Conservation (phyloP, 768 basidiomycete species). For the Leccinellum luteum region DNA sequence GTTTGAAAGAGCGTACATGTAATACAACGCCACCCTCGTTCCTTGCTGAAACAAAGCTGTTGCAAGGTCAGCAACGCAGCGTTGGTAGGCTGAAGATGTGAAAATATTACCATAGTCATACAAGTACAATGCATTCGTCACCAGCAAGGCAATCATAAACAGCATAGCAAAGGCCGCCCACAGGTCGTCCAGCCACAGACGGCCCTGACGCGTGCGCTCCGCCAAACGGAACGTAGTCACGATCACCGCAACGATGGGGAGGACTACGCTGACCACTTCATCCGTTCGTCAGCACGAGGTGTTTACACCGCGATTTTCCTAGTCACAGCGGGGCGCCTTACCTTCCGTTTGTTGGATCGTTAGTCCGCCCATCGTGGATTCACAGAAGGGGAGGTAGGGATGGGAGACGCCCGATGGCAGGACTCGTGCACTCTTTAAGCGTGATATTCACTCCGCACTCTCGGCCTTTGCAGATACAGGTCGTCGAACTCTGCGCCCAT, state of each 20-base stretch:
- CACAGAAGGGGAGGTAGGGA: not conserved
- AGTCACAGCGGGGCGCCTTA: not conserved
- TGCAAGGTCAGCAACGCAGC: not conserved
- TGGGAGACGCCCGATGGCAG: not conserved
- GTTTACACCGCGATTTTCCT: not conserved
- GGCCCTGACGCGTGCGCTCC: not conserved
- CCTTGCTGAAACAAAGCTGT: not conserved
- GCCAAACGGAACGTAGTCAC: constrained; percentile 1
- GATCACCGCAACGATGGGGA: constrained; percentile 1
- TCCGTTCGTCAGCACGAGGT: not conserved
- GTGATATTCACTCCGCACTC: not conserved
- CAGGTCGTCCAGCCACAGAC: constrained; percentile 3
- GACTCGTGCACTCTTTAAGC: not conserved
- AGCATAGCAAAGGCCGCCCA: not conserved
- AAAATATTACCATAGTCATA: not conserved
- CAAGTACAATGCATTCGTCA: not conserved
- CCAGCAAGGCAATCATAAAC: not conserved
- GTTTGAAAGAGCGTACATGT: not conserved
- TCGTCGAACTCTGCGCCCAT: not conserved
- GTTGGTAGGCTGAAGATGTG: not conserved
- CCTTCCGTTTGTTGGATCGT: constrained; percentile 5
- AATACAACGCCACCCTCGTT: not conserved
- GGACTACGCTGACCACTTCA: not conserved
- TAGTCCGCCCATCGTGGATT: not conserved
- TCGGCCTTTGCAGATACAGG: not conserved